Conservation (phyloP, 2,329 filamentous ascomycete species). For the Alternaria sp. region DNA sequence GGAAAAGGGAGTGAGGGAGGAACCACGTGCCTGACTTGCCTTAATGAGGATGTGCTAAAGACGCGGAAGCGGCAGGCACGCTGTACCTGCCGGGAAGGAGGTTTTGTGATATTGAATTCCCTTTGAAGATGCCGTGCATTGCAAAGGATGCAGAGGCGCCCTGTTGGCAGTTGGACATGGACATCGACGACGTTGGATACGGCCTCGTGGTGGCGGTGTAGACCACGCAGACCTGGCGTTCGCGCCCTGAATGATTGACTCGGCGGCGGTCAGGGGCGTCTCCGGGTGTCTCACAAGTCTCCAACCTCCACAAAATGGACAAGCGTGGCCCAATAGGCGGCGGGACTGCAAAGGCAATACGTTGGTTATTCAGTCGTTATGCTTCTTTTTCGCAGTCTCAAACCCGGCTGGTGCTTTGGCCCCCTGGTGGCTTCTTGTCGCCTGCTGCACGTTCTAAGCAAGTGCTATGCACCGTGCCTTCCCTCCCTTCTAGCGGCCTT, state of each 20-base stretch:
- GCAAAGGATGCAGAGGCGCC: background rate
- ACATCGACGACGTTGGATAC: constrained; percentile 8
- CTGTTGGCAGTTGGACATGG: constrained; percentile 16
- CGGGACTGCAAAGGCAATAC: constrained; percentile 10
- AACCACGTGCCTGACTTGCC: background rate
- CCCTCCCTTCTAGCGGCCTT: constrained; percentile 35
- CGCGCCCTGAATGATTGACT: constrained; percentile 19
- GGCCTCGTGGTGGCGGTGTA: constrained; percentile 22
- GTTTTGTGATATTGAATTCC: background rate
- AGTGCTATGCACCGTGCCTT: constrained; percentile 25
- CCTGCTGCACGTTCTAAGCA: constrained; percentile 25
- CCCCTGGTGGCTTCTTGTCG: constrained; percentile 26
- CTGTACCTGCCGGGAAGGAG: background rate
- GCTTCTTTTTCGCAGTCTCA: constrained; percentile 20
- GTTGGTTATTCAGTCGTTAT: constrained; percentile 16
- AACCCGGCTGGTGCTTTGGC: constrained; percentile 22
- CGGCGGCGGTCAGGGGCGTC: constrained; percentile 29
- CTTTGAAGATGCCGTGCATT: background rate
- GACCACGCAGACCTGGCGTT: constrained; percentile 26
- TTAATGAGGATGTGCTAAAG: background rate
- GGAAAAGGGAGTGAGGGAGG: background rate
- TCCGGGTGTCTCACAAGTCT: constrained; percentile 18
- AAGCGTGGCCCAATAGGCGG: constrained; percentile 20
- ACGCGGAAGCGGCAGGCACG: background rate
- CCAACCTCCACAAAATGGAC: constrained; percentile 10